Evolutionary conservation across 2,329 filamentous ascomycete species (phyloP), one percentile per base, ranked within the genome.

Genomic region (Byssochlamys sp.): DNA sequence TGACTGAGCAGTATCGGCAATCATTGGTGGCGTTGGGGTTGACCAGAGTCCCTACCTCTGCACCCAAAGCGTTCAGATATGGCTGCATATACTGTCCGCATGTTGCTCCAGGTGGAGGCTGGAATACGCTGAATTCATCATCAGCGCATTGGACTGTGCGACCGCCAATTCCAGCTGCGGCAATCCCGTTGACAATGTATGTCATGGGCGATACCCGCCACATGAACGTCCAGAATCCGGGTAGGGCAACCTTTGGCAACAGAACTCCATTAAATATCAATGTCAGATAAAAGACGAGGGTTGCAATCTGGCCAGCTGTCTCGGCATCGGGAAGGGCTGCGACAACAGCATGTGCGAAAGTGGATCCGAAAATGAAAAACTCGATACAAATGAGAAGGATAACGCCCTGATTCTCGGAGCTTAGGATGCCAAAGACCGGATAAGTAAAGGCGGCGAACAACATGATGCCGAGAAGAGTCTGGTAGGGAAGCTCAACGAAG

Each of bases 361-460:
- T 94, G 14, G 84, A 89, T 0, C 87, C 86, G 74, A 91, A 92
- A 56, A 95, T 73, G 62, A 92, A 79, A 80, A 95, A 95, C 61
- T 81, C 76, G 67, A 85, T 80, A 48, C 91, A 77, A 64, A 90
- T 84, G 27, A 95, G 77, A 77, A 91, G 91, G 82, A 92, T 88
- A 25, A 94, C 81, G 0, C 78, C 87, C 9, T 89, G 88, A 29
- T 90, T 88, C 65, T 90, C 84, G 4, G 80, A 69, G 1, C 86
- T 81, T 61, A 84, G 77, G 59, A 81, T 80, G 0, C 78, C 77
- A 14, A 78, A 74, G 1, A 95, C 83, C 1, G 90, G 89, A 69
- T 91, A 96, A 78, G 95, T 96, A 83, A 88, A 92, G 70, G 80
- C 85, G 67, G 90, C 80, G 78, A 80, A 95, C 77, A 91, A 86